Evolutionary conservation across 1,284 basidiomycete genomes (phyloP), one percentile per base, ranked within the genome.

Genomic region (Naganishia sp.): DNA sequence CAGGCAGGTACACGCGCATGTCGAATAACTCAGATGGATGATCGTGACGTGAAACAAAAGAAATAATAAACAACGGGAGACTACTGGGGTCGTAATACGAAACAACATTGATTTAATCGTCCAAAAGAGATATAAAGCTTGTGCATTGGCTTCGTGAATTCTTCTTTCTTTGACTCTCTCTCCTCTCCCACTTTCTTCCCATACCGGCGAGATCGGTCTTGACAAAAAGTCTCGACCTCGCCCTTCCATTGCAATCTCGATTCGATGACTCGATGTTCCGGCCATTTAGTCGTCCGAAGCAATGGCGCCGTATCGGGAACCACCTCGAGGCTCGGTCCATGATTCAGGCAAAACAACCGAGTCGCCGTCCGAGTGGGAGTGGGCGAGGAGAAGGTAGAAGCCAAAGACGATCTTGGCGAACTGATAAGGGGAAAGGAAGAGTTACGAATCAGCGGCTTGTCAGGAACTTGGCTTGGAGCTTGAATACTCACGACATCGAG

Each of bases 281-380:
- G 15, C 10, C 15, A 4, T 43, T 28, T 56, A 66, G 43, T 66
- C 65, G 21, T 68, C 67, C 35, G 60, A 60, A 18, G 70, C 68
- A 47, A 77, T 70, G 46, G 74, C 66, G 15, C 76, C 77, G 71
- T 80, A 80, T 50, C 67, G 60, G 47, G 73, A 71, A 11, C 74
- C 75, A 58, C 77, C 77, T 56, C 77, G 76, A 52, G 70, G 69
- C 54, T 71, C 69, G 58, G 75, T 73, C 70, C 76, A 77, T 74
- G 77, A 79, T 11, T 74, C 74, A 57, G 78, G 77, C 51, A 79
- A 68, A 54, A 69, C 71, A 65, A 69, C 76, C 23, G 71, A 71
- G 66, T 76, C 74, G 47, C 72, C 74, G 65, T 79, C 76, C 53
- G 75, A 75, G 68, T 78, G 75, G 6, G 72, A 70, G 71, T 79